These are phyloP conservation scores for Salix arbutifolia DNA, from an alignment of 345 rosid genomes.

Conservation along the genomic window DNA sequence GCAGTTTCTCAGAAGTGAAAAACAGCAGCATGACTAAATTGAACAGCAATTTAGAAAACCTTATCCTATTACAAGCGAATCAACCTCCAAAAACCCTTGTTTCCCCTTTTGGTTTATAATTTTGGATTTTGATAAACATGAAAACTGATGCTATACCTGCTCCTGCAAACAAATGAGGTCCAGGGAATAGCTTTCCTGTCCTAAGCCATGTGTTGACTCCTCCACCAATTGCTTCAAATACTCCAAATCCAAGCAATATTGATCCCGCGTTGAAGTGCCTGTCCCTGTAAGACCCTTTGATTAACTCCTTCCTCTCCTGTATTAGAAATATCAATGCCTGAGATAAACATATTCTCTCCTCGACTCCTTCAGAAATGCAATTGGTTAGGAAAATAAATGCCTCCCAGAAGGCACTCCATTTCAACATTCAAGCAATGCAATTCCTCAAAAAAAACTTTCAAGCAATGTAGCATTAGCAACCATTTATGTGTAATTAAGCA, in stretches of 20 bases:
- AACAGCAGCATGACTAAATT: background rate
- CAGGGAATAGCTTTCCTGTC: constrained; percentile 89
- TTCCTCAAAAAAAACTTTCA: no score
- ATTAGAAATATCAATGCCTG: background rate
- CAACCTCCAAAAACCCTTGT: background rate
- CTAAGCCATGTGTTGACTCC: constrained; percentile 82
- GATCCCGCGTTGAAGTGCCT: constrained; percentile 85
- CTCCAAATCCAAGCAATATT: constrained; percentile 77
- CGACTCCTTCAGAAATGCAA: background rate
- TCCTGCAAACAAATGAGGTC: constrained; percentile 95
- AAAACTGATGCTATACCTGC: constrained; percentile 43
- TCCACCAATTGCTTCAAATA: constrained; percentile 67
- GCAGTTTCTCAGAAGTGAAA: background rate
- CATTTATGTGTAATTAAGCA: background rate
- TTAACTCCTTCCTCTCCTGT: constrained; percentile 67
- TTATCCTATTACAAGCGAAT: background rate
- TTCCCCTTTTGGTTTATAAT: background rate
- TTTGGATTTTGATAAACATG: background rate
- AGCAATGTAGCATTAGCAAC: background rate
- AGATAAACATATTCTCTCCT: background rate
- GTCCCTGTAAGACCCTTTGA: constrained; percentile 67
- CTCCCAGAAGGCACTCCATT: background rate
- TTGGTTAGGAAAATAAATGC: background rate
- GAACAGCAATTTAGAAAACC: background rate
- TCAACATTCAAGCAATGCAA: background rate